Evolutionary conservation across 2,329 filamentous ascomycete genomes (phyloP), one percentile per base, ranked within the genome.

Genomic region (Mollisiaceae sp.): DNA sequence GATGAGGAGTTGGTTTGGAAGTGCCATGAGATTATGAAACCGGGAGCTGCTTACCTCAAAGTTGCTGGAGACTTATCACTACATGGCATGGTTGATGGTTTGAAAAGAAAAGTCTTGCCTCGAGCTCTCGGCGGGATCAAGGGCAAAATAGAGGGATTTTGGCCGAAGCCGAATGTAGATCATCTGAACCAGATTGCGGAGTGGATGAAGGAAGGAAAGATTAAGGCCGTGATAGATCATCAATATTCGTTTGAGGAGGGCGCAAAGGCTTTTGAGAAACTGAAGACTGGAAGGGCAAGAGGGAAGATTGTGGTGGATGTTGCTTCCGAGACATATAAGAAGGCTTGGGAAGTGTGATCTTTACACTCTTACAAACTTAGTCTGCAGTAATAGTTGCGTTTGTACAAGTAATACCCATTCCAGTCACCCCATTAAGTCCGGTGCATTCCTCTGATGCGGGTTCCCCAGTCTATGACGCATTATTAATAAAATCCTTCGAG

Each of bases 41-140:
- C 65, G 8, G 65, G 54, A 18, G 68, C 64, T 1, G 22, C 27
- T 15, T 70, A 65, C 35, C 45, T 72, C 3, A 60, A 68, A 45
- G 86, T 90, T 69, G 84, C 87, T 65, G 82, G 63, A 20, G 79
- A 90, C 56, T 85, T 90, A 71, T 90, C 90, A 73, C 83, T 70
- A 8, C 4, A 38, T 12, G 38, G 35, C 14, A 20, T 67, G 1
- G 6, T 32, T 0, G 62, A 65, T 20, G 62, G 38, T 1, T 36
- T 68, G 2, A 69, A 65, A 62, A 59, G 60, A n/a, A 63, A 59
- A 38, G 1, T 70, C 0, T 38, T 62, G 18, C 71, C 72, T 18
- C 52, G 58, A 9, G 64, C 66, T 20, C 54, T 73, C 0, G 72
- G 72, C 1, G 72, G 72, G 4, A 39, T 64, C 15, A 70, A 81